Evolutionary conservation across 2,329 filamentous ascomycete species (phyloP).

Genomic region (Colletotrichum horii): DNA sequence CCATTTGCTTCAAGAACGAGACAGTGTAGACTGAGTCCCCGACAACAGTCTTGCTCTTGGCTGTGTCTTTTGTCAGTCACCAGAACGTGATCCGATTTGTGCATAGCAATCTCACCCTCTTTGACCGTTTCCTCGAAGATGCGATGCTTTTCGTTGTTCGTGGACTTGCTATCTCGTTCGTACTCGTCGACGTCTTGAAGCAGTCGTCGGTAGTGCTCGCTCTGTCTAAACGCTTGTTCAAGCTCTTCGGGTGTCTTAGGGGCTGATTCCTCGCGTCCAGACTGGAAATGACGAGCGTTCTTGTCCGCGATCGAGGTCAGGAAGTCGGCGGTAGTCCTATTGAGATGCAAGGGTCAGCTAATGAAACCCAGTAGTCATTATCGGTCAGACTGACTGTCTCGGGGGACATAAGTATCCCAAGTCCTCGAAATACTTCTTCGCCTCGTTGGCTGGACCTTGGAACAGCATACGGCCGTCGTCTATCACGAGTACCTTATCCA

Average conservation of each 20-base stretch:
- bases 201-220: constrained; percentile 59
- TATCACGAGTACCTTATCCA: constrained; percentile 84
- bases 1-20: constrained; percentile 73
- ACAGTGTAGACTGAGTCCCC: constrained; percentile 80
- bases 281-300: constrained; percentile 66
- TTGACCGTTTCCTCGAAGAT: constrained; percentile 10
- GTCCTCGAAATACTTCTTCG: constrained; percentile 75
- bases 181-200: constrained; percentile 58
- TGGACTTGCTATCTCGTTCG: constrained; percentile 33
- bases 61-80: constrained; percentile 20
- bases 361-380: constrained; percentile 24
- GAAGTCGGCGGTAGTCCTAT: constrained; percentile 69
- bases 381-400: constrained; percentile 51
- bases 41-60: constrained; percentile 70
- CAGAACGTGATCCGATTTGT: fast-evolving
- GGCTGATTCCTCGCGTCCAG: constrained; percentile 61
- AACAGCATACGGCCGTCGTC: constrained; percentile 77
- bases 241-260: constrained; percentile 70
- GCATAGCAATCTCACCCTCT: not conserved
- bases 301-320: constrained; percentile 72
- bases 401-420: constrained; percentile 68
- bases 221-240: constrained; percentile 62
- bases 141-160: constrained; percentile 35
- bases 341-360: constrained; percentile 49
- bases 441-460: constrained; percentile 72